These are phyloP conservation scores for Sporothrix brunneoviolacea DNA, from an alignment of 2,329 filamentous ascomycete species.

Conservation along the genomic window DNA sequence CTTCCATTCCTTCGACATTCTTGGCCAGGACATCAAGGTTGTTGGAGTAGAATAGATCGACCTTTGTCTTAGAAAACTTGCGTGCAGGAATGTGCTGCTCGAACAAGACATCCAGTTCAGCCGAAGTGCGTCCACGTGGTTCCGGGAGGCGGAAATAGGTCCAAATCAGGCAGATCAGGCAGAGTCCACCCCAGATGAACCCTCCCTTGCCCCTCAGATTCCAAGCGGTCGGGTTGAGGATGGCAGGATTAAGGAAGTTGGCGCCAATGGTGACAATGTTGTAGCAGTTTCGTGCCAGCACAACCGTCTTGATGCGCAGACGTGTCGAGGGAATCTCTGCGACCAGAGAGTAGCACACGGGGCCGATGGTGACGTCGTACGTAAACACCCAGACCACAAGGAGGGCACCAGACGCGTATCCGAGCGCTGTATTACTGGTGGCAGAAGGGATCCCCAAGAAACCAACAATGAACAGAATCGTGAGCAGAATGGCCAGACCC, in stretches of 20 bases:
- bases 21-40: too few species aligned
- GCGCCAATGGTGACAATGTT: conserved; percentile 37
- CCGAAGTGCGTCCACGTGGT: conserved; percentile 14
- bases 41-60: too few species aligned
- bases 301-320: conserved; percentile 39
- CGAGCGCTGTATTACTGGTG: too few species aligned
- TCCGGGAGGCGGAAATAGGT: conserved; percentile 47
- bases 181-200: conserved; percentile 37
- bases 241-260: conserved; percentile 32
- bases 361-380: conserved; percentile 30
- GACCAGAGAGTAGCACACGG: conserved; percentile 41
- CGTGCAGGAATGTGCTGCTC: conserved; percentile 24
- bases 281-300: conserved; percentile 36
- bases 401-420: too few species aligned
- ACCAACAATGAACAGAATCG: too few species aligned
- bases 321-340: conserved; percentile 41
- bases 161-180: conserved; percentile 40
- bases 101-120: conserved; percentile 14
- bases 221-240: conserved; percentile 28
- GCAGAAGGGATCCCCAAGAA: too few species aligned
- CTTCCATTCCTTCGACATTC: too few species aligned
- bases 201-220: conserved; percentile 36
- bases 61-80: conserved; percentile 15
- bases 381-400: conserved; percentile 13
- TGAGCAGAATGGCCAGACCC: too few species aligned